These are phyloP conservation scores for Barbarea vulgaris DNA, from an alignment of 345 rosid species.

Conservation along the genomic window DNA sequence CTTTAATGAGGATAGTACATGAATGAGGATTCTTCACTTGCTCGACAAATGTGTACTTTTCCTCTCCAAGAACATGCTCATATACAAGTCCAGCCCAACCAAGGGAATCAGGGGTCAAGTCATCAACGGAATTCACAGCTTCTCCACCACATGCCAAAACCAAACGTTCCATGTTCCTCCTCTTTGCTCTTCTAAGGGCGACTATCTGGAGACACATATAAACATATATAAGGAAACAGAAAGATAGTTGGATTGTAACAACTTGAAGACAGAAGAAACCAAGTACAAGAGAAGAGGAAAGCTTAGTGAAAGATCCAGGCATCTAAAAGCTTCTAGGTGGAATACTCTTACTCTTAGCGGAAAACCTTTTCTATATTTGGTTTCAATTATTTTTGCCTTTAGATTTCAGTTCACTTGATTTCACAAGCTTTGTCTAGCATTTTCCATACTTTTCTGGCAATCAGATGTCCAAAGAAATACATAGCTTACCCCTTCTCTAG, in stretches of 20 bases:
- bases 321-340: background rate
- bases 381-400: background rate
- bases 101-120: slow-evolving; percentile 82
- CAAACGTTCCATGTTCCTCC: slow-evolving; percentile 98
- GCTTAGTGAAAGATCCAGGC: slow-evolving; percentile 6
- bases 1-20: slow-evolving; percentile 93
- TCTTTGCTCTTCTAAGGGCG: slow-evolving; percentile 98
- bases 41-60: slow-evolving; percentile 95
- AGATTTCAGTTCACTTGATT: slow-evolving; percentile 8
- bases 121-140: slow-evolving; percentile 90
- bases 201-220: slow-evolving; percentile 56
- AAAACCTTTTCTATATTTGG: background rate
- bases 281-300: background rate
- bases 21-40: slow-evolving; percentile 90
- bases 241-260: slow-evolving; percentile 1
- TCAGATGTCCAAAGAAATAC: background rate
- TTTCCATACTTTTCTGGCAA: background rate
- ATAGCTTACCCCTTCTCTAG: slow-evolving; percentile 90
- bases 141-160: slow-evolving; percentile 98
- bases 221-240: slow-evolving; percentile 2
- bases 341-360: background rate
- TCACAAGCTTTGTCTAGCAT: background rate
- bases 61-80: slow-evolving; percentile 95
- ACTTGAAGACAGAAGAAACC: slow-evolving; percentile 1
- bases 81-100: slow-evolving; percentile 99